Evolutionary conservation across 1,284 basidiomycete species (phyloP).

Genomic region (Irpex sp.): DNA sequence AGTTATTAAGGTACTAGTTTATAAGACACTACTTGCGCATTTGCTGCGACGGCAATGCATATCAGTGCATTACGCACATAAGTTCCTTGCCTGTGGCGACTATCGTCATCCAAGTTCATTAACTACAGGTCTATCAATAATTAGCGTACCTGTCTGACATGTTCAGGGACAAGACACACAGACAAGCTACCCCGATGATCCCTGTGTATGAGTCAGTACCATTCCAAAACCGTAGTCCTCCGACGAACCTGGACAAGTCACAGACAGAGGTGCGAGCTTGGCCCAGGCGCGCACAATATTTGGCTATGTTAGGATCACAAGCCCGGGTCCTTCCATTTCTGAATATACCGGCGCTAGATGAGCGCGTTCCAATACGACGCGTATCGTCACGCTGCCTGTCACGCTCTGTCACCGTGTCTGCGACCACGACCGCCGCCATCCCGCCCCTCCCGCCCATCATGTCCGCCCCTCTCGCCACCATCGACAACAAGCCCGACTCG

Average conservation of each 20-base stretch:
- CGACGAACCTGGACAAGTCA: background rate
- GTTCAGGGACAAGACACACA: background rate
- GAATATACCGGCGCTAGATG: background rate
- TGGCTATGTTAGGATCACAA: background rate
- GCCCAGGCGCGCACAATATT: background rate
- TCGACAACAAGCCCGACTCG: background rate
- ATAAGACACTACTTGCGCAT: conserved; percentile 48
- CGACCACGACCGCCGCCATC: background rate
- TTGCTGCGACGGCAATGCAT: conserved; percentile 55
- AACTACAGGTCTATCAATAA: background rate
- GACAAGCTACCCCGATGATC: background rate
- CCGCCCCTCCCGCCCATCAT: background rate
- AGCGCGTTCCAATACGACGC: background rate
- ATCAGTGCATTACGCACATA: conserved; percentile 13
- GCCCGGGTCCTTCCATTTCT: background rate
- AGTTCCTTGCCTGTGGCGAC: background rate
- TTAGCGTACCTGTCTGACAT: background rate
- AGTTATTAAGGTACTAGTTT: too few relatives aligned
- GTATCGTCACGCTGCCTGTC: background rate
- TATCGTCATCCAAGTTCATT: background rate
- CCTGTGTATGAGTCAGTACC: background rate
- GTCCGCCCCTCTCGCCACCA: background rate
- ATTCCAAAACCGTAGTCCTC: background rate
- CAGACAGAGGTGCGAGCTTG: background rate
- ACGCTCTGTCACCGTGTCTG: background rate